Conservation (phyloP, 2,329 filamentous ascomycete genomes). For the Phialemonium atrogriseum region DNA sequence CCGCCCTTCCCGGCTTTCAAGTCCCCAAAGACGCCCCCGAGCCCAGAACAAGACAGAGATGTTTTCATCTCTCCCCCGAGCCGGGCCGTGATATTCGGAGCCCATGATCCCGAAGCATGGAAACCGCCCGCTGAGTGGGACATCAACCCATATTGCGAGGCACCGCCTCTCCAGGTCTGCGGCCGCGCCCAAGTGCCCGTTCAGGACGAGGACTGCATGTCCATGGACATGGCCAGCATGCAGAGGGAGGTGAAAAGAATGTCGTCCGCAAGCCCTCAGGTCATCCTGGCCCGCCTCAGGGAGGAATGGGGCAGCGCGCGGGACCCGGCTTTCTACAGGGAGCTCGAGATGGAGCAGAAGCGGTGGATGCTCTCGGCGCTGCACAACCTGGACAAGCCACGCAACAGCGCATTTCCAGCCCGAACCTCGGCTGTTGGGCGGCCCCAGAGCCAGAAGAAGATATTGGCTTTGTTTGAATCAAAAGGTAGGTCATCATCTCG, state of each 20-base stretch:
- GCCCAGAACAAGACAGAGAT: too few species aligned
- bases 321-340: constrained; percentile 39
- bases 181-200: too few species aligned
- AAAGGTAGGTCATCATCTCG: constrained; percentile 29
- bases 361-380: constrained; percentile 31
- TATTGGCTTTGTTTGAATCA: constrained; percentile 44
- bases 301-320: constrained; percentile 36
- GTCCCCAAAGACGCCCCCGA: too few species aligned
- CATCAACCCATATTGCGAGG: constrained; percentile 19
- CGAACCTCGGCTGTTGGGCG: too few species aligned
- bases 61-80: constrained; percentile 8
- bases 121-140: constrained; percentile 36
- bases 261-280: constrained; percentile 40
- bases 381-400: constrained; percentile 30
- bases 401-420: too few species aligned
- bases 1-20: too few species aligned
- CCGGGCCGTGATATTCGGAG: constrained; percentile 15
- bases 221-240: constrained; percentile 29
- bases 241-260: constrained; percentile 48
- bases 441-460: constrained; percentile 17
- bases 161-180: too few species aligned
- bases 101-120: constrained; percentile 34
- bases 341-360: constrained; percentile 35
- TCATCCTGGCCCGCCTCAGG: constrained; percentile 46
- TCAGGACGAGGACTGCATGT: too few species aligned